phyloP scores from a whole-genome alignment of 495 filamentous ascomycete genomes.

The Trichodelitschia bisporula region DNA sequence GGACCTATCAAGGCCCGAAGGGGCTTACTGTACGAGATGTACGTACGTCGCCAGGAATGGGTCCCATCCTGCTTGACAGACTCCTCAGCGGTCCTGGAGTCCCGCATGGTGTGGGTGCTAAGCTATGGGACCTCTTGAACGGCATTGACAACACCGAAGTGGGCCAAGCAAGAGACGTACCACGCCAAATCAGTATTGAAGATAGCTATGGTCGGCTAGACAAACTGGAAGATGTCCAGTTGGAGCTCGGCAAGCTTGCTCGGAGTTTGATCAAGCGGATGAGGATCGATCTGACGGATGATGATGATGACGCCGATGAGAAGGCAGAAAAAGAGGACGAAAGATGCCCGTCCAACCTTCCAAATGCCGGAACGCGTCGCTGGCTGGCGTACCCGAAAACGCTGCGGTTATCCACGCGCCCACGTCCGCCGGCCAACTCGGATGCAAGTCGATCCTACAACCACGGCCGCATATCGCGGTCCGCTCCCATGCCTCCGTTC shows the following conservation, averaged over 20 bases:
- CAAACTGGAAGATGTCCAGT: conserved; percentile 30
- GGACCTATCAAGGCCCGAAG: no score
- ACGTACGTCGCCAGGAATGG: conserved; percentile 33
- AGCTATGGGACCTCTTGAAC: conserved; percentile 34
- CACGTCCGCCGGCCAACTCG: conserved; percentile 26
- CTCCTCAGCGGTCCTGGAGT: conserved; percentile 44
- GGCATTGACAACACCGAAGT: conserved; percentile 43
- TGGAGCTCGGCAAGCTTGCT: conserved; percentile 36
- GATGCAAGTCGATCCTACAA: conserved; percentile 26
- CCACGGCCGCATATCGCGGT: conserved; percentile 43
- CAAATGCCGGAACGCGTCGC: conserved; percentile 9
- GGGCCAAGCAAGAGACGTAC: conserved; percentile 40
- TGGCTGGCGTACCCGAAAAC: conserved; percentile 51
- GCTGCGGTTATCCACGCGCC: conserved; percentile 52
- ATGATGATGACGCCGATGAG: conserved; percentile 14
- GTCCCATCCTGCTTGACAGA: conserved; percentile 30
- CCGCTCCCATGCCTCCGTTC: conserved; percentile 37
- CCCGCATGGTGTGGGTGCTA: conserved; percentile 39
- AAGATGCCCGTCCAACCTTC: neutral
- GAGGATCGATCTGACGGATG: conserved; percentile 44
- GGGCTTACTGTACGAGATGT: conserved; percentile 33
- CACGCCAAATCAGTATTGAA: conserved; percentile 83
- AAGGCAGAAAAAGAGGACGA: no score
- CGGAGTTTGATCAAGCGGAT: conserved; percentile 54
- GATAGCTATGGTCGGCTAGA: conserved; percentile 55